phyloP scores from a whole-genome alignment of 768 basidiomycete species.

The Lyophyllum shimeji region DNA sequence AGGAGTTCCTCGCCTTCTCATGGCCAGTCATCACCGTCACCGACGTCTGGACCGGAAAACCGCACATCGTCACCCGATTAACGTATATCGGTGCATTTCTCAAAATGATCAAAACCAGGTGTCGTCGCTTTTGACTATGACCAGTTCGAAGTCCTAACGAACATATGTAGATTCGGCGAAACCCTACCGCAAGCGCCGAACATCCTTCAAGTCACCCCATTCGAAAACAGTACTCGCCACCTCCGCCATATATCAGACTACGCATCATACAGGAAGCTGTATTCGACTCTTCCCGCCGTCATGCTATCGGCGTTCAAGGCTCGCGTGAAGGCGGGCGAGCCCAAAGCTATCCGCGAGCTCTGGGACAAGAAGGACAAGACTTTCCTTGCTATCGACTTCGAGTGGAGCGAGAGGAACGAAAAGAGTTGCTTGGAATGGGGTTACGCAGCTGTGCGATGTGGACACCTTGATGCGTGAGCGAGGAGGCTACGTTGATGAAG shows the following conservation, averaged over 20 bases:
- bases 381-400: constrained; percentile 73
- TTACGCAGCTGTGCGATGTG: constrained; percentile 76
- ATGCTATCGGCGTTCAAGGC: constrained; percentile 62
- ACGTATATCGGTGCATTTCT: constrained; percentile 72
- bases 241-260: constrained; percentile 72
- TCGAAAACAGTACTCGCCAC: constrained; percentile 67
- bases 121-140: constrained; percentile 5
- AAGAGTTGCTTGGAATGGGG: constrained; percentile 77
- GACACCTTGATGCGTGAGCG: constrained; percentile 67
- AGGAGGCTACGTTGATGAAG: neutral
- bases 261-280: constrained; percentile 64
- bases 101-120: constrained; percentile 86
- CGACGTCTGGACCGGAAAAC: constrained; percentile 65
- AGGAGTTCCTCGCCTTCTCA: constrained; percentile 76
- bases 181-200: constrained; percentile 72
- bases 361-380: constrained; percentile 75
- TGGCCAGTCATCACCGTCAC: constrained; percentile 84
- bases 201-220: constrained; percentile 64
- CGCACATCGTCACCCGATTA: constrained; percentile 79
- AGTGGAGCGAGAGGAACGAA: constrained; percentile 72
- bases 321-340: constrained; percentile 67
- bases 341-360: constrained; percentile 58
- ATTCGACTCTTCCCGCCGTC: constrained; percentile 70
- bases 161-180: constrained; percentile 65
- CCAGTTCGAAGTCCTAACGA: neutral